These are phyloP conservation scores for Aspergillus flavus DNA, from an alignment of 2,329 filamentous ascomycete genomes.

Conservation along the genomic window DNA sequence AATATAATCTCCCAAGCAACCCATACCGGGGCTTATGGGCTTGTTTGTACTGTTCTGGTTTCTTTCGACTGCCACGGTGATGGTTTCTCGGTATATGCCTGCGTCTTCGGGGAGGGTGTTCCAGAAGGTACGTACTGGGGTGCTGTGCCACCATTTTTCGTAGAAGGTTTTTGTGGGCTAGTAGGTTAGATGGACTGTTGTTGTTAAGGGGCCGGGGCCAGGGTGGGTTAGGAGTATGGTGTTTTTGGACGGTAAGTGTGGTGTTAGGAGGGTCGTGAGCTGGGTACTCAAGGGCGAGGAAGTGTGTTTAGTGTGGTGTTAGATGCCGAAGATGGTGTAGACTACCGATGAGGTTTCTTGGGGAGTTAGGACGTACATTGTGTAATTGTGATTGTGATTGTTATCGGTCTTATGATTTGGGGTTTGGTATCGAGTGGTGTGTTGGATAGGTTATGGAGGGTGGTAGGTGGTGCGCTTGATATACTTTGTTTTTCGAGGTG, in stretches of 20 bases:
- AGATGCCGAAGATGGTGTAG: constrained; percentile 19
- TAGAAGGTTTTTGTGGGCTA: constrained; percentile 14
- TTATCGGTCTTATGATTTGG: not conserved
- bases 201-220: constrained; percentile 21
- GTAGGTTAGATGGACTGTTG: constrained; percentile 19
- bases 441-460: too few species aligned
- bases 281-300: not conserved
- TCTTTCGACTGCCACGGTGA: constrained; percentile 11
- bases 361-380: constrained; percentile 6
- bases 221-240: constrained; percentile 16
- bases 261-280: constrained; percentile 11
- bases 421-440: too few species aligned
- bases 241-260: constrained; percentile 2
- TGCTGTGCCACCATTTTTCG: constrained; percentile 18
- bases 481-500: too few species aligned
- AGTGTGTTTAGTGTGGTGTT: constrained; percentile 6
- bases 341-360: constrained; percentile 2
- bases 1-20: constrained; percentile 8
- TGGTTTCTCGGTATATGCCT: constrained; percentile 21
- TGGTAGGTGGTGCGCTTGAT: too few species aligned
- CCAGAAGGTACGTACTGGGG: constrained; percentile 18
- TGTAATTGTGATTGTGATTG: not conserved
- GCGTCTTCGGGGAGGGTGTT: constrained; percentile 12
- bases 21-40: constrained; percentile 2
- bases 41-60: constrained; percentile 20